These are phyloP conservation scores for Nakaseomyces sp. DNA, from an alignment of 1,139 yeast genomes.

Conservation along the genomic window DNA sequence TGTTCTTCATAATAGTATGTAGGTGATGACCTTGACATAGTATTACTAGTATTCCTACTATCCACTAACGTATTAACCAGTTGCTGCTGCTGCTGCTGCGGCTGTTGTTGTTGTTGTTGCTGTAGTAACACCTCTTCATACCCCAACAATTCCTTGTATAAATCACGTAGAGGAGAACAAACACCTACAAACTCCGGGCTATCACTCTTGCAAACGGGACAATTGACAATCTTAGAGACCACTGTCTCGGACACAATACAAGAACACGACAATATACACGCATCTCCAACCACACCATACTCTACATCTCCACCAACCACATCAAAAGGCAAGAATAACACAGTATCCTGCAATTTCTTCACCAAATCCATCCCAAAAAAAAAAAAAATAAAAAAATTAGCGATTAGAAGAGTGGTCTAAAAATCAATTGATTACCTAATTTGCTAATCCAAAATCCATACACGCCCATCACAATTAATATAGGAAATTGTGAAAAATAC, in stretches of 20 bases:
- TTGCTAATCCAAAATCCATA: too few species aligned
- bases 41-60: neutral
- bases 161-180: constrained; percentile 44
- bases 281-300: constrained; percentile 35
- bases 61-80: too few species aligned
- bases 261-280: constrained; percentile 58
- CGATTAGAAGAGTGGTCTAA: neutral
- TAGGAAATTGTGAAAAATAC: too few species aligned
- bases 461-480: too few species aligned
- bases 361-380: constrained; percentile 1
- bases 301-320: constrained; percentile 11
- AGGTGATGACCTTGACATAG: neutral
- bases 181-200: constrained; percentile 35
- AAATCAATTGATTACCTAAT: too few species aligned
- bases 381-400: neutral
- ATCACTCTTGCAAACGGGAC: constrained; percentile 43
- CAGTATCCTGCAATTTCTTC: neutral
- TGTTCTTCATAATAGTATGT: too few species aligned
- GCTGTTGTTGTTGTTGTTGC: neutral
- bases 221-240: constrained; percentile 23
- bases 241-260: constrained; percentile 45
- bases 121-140: too few species aligned
- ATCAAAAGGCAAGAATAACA: constrained; percentile 9
- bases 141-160: constrained; percentile 29
- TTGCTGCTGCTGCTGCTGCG: too few species aligned